Conservation (phyloP, 441 rosid genomes). For the Gossypium gossypioides region DNA sequence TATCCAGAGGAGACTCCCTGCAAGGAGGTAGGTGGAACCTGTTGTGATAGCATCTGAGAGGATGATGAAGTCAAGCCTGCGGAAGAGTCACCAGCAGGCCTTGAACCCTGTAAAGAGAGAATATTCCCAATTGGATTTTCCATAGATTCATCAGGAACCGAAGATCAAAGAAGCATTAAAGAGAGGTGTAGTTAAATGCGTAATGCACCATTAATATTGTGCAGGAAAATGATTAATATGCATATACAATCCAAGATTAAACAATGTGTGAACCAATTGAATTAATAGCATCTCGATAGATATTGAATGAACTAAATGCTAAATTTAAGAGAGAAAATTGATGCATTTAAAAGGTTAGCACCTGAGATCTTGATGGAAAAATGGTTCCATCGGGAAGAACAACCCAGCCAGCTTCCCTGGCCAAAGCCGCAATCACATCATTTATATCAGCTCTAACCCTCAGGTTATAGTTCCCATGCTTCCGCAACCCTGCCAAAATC, state of each 20-base stretch:
- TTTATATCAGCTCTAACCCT: constrained; percentile 98
- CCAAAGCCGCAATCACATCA: constrained; percentile 97
- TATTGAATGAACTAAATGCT: background rate
- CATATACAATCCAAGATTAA: background rate
- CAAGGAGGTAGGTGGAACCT: constrained; percentile 45
- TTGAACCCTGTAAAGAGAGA: constrained; percentile 51
- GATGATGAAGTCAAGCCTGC: constrained; percentile 42
- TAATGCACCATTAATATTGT: background rate
- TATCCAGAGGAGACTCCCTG: constrained; percentile 55
- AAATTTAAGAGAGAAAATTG: background rate
- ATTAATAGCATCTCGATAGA: background rate
- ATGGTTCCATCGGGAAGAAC: constrained; percentile 99
- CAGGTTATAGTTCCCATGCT: constrained; percentile 96
- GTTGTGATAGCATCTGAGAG: constrained; percentile 56
- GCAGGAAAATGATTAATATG: background rate
- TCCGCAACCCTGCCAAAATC: constrained; percentile 90
- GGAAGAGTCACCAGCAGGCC: constrained; percentile 53
- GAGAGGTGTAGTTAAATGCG: background rate
- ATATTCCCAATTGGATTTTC: constrained; percentile 6
- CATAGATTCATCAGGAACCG: background rate
- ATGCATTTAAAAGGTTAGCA: constrained; percentile 23
- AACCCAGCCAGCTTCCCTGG: constrained; percentile 99
- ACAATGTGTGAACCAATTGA: no score
- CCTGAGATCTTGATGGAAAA: constrained; percentile 93
- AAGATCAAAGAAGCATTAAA: constrained; percentile 10